A percentile compares a stretch with the other conserved stretches of the same genome.
These are phyloP conservation scores for Micractinium sp. DNA, from an alignment of 139 green algal species.

Conservation along the genomic window DNA sequence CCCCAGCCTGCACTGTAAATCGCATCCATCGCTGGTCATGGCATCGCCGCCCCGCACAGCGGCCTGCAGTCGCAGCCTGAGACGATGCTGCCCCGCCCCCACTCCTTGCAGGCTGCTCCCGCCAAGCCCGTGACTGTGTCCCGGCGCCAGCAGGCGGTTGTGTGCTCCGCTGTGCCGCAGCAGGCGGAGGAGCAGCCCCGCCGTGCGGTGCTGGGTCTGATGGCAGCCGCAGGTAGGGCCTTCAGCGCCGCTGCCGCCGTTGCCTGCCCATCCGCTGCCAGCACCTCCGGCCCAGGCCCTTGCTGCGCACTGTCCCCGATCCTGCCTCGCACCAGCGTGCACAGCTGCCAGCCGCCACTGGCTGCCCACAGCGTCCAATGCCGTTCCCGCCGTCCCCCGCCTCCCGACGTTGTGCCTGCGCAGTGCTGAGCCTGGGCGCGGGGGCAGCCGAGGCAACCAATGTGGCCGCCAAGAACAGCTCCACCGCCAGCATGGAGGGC, in stretches of 20 bases:
- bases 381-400: too few relatives aligned
- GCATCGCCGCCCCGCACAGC: too few relatives aligned
- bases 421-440: conserved; percentile 25
- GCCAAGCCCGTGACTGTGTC: neutral
- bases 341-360: too few relatives aligned
- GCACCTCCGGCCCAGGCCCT: neutral
- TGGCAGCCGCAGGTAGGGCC: neutral
- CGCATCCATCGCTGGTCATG: too few relatives aligned
- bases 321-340: neutral
- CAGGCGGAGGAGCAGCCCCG: neutral
- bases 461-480: conserved; percentile 23
- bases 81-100: too few relatives aligned
- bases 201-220: conserved; percentile 8
- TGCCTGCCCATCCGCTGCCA: neutral
- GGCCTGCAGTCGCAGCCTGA: too few relatives aligned
- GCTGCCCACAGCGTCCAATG: too few relatives aligned
- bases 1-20: too few relatives aligned
- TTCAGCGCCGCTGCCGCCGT: neutral
- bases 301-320: neutral
- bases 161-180: neutral
- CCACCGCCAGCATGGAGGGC: conserved; percentile 1
- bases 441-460: neutral
- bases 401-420: neutral
- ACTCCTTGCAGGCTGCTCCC: neutral
- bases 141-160: conserved; percentile 3